Evolutionary conservation across 106 monocot species (phyloP).

Genomic region (Vanilla planifolia): DNA sequence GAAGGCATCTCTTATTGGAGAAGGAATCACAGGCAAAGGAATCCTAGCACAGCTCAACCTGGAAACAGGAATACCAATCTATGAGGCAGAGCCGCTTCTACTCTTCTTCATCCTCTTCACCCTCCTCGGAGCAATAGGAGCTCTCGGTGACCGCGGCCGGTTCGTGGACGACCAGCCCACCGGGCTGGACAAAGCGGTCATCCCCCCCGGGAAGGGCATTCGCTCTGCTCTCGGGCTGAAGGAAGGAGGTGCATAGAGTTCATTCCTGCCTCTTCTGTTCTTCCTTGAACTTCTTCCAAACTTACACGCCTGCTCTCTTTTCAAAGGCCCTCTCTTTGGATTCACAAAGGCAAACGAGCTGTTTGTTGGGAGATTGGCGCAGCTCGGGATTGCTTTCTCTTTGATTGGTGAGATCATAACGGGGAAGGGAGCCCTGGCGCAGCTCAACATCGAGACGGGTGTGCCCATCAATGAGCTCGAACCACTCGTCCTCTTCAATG

Average conservation of each 20-base stretch:
- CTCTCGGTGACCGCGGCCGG: slow-evolving; percentile 76
- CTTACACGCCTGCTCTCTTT: background rate
- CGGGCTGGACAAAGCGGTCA: slow-evolving; percentile 78
- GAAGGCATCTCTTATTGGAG: slow-evolving; percentile 84
- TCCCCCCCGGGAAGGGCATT: slow-evolving; percentile 86
- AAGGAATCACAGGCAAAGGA: slow-evolving; percentile 89
- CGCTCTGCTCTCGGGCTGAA: slow-evolving; percentile 63
- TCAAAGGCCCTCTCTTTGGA: slow-evolving; percentile 78
- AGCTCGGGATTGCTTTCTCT: slow-evolving; percentile 89
- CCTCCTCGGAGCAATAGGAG: slow-evolving; percentile 96
- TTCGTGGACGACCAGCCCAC: slow-evolving; percentile 71
- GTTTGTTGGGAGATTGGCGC: slow-evolving; percentile 88
- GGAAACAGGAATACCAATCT: slow-evolving; percentile 96
- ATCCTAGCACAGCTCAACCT: slow-evolving; percentile 87
- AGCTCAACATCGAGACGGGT: slow-evolving; percentile 95
- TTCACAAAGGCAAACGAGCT: slow-evolving; percentile 99
- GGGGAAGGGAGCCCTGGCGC: slow-evolving; percentile 88
- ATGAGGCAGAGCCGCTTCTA: slow-evolving; percentile 92
- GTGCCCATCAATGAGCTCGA: slow-evolving; percentile 85
- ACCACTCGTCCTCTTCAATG: slow-evolving; percentile 80
- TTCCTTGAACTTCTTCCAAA: background rate
- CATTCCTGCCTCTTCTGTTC: background rate
- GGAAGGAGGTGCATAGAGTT: slow-evolving; percentile 54
- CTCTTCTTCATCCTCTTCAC: slow-evolving; percentile 99
- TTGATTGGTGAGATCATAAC: slow-evolving; percentile 93